These are phyloP conservation scores for Ophiorrhiza pumila DNA, from an alignment of 257 asterid species.

Conservation along the genomic window DNA sequence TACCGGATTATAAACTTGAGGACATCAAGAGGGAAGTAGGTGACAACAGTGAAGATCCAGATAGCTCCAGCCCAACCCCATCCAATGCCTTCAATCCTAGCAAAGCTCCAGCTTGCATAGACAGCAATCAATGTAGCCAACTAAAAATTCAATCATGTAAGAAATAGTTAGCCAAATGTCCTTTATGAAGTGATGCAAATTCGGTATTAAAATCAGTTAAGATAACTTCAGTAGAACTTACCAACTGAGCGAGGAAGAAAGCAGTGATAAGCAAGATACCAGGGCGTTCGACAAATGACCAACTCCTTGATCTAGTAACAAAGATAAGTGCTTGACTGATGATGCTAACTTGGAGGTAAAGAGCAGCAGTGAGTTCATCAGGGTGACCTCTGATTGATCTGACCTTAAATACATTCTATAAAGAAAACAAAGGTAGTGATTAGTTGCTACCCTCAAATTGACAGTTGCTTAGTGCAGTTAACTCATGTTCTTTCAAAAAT, in stretches of 20 bases:
- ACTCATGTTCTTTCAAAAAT: background rate
- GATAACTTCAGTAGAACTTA: constrained; percentile 16
- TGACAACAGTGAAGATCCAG: constrained; percentile 66
- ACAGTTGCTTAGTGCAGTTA: background rate
- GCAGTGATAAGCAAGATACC: constrained; percentile 64
- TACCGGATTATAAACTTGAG: constrained; percentile 67
- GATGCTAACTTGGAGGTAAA: constrained; percentile 94
- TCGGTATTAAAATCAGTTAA: background rate
- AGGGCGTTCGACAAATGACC: constrained; percentile 85
- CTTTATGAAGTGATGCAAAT: background rate
- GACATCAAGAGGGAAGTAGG: constrained; percentile 77
- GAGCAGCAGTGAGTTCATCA: constrained; percentile 66
- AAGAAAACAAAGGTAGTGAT: background rate
- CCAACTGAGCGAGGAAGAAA: constrained; percentile 72
- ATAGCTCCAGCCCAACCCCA: constrained; percentile 91
- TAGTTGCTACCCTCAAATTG: background rate
- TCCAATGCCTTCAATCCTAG: constrained; percentile 73
- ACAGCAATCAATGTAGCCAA: constrained; percentile 67
- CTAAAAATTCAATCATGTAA: constrained; percentile 21
- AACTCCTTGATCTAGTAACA: constrained; percentile 78
- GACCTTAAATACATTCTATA: constrained; percentile 45
- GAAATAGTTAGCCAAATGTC: background rate
- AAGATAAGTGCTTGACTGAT: constrained; percentile 91
- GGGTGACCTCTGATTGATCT: constrained; percentile 44
- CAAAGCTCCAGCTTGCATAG: constrained; percentile 68